A percentile compares a stretch with the other conserved stretches of the same genome.
Conservation (phyloP, 495 filamentous ascomycete species). For the Annulohypoxylon moriforme region DNA sequence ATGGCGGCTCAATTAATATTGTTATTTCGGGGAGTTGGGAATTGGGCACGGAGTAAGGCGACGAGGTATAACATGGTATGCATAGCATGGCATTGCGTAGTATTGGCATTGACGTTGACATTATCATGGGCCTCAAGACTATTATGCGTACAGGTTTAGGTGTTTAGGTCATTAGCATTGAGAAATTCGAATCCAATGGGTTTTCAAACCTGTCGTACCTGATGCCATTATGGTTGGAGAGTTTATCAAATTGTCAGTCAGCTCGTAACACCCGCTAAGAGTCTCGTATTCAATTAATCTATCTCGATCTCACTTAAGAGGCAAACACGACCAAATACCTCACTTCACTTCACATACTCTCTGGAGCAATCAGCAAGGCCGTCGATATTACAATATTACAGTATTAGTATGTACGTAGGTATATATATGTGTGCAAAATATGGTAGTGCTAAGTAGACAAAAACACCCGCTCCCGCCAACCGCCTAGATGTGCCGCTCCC, state of each 20-base stretch:
- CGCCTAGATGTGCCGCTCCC: constrained; percentile 12
- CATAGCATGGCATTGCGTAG: background rate
- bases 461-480: background rate
- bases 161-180: background rate
- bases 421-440: background rate
- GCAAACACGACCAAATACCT: constrained; percentile 11
- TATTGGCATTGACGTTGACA: background rate
- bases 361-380: background rate
- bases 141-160: background rate
- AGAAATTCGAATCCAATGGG: background rate
- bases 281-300: background rate
- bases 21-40: background rate
- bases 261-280: too few relatives aligned
- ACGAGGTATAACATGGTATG: background rate
- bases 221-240: too few relatives aligned
- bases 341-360: background rate
- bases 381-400: constrained; percentile 24
- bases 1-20: background rate
- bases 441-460: background rate
- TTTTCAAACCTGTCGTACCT: too few relatives aligned
- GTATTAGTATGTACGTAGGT: constrained; percentile 14
- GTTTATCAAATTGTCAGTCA: too few relatives aligned
- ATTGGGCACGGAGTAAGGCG: background rate
- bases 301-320: constrained; percentile 14
- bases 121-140: background rate